These are phyloP conservation scores for Fraxinus latifolia DNA, from an alignment of 305 asterid species.

Conservation along the genomic window DNA sequence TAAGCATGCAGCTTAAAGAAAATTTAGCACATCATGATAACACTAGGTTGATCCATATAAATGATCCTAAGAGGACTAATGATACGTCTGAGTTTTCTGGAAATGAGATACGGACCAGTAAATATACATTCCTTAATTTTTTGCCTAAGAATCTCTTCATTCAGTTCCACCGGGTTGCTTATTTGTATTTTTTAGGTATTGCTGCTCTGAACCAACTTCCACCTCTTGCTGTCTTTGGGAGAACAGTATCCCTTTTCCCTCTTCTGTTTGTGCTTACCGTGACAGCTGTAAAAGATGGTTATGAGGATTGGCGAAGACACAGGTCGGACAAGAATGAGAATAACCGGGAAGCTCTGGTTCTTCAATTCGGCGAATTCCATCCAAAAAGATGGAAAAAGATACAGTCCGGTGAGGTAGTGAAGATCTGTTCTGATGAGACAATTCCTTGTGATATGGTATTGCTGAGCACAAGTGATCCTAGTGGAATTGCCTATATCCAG, in stretches of 20 bases:
- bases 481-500: conserved; percentile 95
- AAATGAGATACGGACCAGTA: conserved; percentile 95
- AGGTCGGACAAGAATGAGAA: conserved; percentile 96
- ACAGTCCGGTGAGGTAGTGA: conserved; percentile 84
- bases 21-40: conserved; percentile 52
- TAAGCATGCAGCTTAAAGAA: conserved; percentile 80
- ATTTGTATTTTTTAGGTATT: conserved; percentile 85
- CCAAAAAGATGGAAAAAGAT: conserved; percentile 79
- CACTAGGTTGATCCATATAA: conserved; percentile 77
- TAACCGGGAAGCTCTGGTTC: conserved; percentile 80
- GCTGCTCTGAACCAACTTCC: conserved; percentile 97
- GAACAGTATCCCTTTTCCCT: conserved; percentile 92
- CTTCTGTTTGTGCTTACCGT: conserved; percentile 94
- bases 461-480: conserved; percentile 86
- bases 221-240: conserved; percentile 97
- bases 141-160: conserved; percentile 92
- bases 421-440: conserved; percentile 71
- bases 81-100: conserved; percentile 68
- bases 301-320: conserved; percentile 99
- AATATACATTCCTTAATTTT: conserved; percentile 76
- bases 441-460: conserved; percentile 95
- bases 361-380: conserved; percentile 54
- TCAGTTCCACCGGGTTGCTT: conserved; percentile 95
- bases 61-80: conserved; percentile 76
- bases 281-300: conserved; percentile 97